Conservation (phyloP, 768 basidiomycete species). For the Lyophyllum atratum region DNA sequence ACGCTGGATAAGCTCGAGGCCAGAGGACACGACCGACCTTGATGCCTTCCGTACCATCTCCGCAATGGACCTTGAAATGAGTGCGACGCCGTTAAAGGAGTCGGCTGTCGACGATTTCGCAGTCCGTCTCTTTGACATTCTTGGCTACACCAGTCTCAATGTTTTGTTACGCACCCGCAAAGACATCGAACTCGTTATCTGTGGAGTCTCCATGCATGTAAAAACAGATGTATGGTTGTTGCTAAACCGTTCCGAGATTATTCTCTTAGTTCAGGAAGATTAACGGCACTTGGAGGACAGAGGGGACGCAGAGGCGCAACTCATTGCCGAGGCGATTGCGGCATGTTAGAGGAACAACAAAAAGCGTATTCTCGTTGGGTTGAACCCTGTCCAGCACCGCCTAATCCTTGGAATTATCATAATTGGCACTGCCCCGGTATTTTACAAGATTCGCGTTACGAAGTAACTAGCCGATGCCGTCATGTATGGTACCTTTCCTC, state of each 20-base stretch:
- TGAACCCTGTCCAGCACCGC: conserved; percentile 6
- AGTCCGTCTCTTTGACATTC: conserved; percentile 20
- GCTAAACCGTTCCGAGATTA: conserved; percentile 17
- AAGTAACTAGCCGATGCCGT: conserved; percentile 15
- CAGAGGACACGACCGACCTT: not conserved
- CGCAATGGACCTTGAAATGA: conserved; percentile 28
- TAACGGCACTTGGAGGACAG: not conserved
- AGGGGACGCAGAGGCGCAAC: not conserved
- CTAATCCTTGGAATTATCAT: conserved; percentile 33
- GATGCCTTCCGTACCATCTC: conserved; percentile 7
- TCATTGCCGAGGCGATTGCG: conserved; percentile 16
- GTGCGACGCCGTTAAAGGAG: conserved; percentile 12
- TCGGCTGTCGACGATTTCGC: conserved; percentile 33
- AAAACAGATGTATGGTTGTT: conserved; percentile 34
- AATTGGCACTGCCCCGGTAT: conserved; percentile 28
- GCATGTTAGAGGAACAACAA: conserved; percentile 24
- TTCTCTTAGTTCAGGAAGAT: conserved; percentile 25
- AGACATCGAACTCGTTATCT: conserved; percentile 27
- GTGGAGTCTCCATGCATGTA: conserved; percentile 24
- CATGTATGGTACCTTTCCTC: conserved; percentile 18
- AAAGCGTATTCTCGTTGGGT: conserved; percentile 6
- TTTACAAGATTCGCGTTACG: conserved; percentile 33
- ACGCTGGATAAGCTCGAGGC: not conserved
- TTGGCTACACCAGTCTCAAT: conserved; percentile 16
- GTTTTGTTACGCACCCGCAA: conserved; percentile 19